Base-by-base conservation (phyloP, 768 basidiomycete species). In the Cytidiella melzeri region DNA sequence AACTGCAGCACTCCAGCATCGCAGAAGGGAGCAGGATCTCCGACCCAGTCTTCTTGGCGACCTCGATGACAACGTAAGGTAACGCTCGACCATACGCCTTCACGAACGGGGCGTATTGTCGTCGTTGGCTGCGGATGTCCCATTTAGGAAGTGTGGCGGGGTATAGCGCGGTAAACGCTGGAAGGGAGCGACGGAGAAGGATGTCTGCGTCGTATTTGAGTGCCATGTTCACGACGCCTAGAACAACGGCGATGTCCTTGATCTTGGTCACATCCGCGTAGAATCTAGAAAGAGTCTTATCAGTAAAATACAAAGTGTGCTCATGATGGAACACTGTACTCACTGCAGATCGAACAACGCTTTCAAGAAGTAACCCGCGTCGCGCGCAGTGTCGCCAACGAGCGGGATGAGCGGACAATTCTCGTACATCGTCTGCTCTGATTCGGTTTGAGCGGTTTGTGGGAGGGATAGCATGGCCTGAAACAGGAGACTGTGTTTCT, bases 401-500 rank as follows among this genome's bases (percentile, higher is more conserved):
- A 48, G 18, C 25, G 21, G 19, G n/a, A 52, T 41, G 6, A 48
- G 19, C 3, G 52, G 41, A 41, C 40, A 40, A 21, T 43, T 46
- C 21, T 36, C 46, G 34, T 42, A 42, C 41, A 27, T 43, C 46
- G 27, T 30, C 26, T 40, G 30, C n/a, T n/a, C n/a, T n/a, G n/a
- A n/a, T n/a, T n/a, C n/a, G 15, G 7, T 20, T 23, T 48, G 24
- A 39, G 36, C 50, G 18, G n/a, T 18, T 24, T 50, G 49, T n/a
- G 49, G 49, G 36, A 50, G 43, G 37, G 42, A 43, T 23, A 50
- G 44, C 21, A 50, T 3, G 24, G 43, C 41, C 13, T 20, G 1
- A 36, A 50, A 50, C 28, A 67, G 53, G 0, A 60, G 48, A 10
- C 64, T 64, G 10, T 57, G 55, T n/a, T 47, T 38, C 18, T 57